phyloP scores from a whole-genome alignment of 1,284 basidiomycete species.

The Cutaneotrichosporon mucoides region DNA sequence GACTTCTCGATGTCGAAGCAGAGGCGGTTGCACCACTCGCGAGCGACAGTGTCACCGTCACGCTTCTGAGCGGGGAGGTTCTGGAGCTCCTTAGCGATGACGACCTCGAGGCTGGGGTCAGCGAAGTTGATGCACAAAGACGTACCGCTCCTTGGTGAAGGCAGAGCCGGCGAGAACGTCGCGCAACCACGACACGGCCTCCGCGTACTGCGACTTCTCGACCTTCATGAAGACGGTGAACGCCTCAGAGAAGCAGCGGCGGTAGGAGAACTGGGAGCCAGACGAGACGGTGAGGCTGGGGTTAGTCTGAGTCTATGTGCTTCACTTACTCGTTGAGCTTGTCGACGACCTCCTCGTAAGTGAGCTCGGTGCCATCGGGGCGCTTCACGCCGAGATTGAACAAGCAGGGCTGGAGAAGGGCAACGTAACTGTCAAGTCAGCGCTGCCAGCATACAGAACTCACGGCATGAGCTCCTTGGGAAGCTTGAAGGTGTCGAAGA shows the following conservation, averaged over 20 bases:
- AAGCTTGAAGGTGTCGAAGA: slow-evolving; percentile 69
- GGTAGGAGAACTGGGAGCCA: slow-evolving; percentile 67
- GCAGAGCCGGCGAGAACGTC: slow-evolving; percentile 80
- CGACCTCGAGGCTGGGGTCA: slow-evolving; percentile 60
- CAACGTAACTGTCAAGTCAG: slow-evolving; percentile 55
- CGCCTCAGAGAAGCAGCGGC: slow-evolving; percentile 67
- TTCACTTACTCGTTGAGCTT: slow-evolving; percentile 61
- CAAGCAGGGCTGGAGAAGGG: slow-evolving; percentile 79
- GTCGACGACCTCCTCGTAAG: slow-evolving; percentile 87
- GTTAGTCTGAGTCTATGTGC: not conserved
- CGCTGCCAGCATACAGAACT: too few relatives aligned
- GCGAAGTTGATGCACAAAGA: too few relatives aligned
- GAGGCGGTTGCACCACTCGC: slow-evolving; percentile 66
- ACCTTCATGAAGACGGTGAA: slow-evolving; percentile 78
- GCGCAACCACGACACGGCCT: slow-evolving; percentile 78
- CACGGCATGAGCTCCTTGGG: slow-evolving; percentile 65
- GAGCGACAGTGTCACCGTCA: slow-evolving; percentile 75
- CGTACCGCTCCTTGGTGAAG: slow-evolving; percentile 70
- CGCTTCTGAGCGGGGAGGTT: slow-evolving; percentile 91
- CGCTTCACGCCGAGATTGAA: slow-evolving; percentile 82
- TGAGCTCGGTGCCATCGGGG: slow-evolving; percentile 64
- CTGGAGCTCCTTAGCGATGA: slow-evolving; percentile 83
- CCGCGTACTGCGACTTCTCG: slow-evolving; percentile 72
- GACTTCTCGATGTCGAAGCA: slow-evolving; percentile 67
- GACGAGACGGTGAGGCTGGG: slow-evolving; percentile 72